Conservation (phyloP, 352 stramenopile genomes). For the Phytopythium vexans region DNA sequence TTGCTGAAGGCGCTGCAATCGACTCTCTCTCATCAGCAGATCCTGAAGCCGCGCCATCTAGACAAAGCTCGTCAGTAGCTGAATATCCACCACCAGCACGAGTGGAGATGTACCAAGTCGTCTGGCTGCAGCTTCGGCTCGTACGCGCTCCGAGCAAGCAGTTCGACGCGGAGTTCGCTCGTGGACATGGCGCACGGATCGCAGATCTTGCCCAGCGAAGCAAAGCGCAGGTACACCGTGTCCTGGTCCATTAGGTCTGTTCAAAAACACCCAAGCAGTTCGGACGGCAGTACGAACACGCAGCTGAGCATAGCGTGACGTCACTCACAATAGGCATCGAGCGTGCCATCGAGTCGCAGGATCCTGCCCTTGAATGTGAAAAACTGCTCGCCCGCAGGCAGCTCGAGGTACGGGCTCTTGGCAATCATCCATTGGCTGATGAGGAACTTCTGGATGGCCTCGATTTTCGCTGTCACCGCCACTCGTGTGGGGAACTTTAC, state of each 20-base stretch:
- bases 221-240: constrained; percentile 69
- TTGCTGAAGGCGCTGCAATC: constrained; percentile 56
- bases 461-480: constrained; percentile 28
- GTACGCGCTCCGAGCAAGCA: constrained; percentile 57
- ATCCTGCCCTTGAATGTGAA: constrained; percentile 74
- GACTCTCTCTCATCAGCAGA: constrained; percentile 59
- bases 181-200: constrained; percentile 78
- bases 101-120: constrained; percentile 39
- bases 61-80: background rate
- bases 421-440: constrained; percentile 59
- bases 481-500: constrained; percentile 60
- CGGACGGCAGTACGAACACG: background rate
- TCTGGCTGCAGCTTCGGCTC: constrained; percentile 62
- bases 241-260: constrained; percentile 67
- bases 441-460: constrained; percentile 54
- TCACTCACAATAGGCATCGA: constrained; percentile 63
- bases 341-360: constrained; percentile 50
- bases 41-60: constrained; percentile 65
- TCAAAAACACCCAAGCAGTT: background rate
- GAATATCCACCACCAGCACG: background rate
- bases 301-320: background rate
- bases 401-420: constrained; percentile 41
- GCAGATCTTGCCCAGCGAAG: constrained; percentile 57
- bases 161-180: constrained; percentile 59
- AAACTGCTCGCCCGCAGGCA: constrained; percentile 52